Conservation (phyloP, 1,284 basidiomycete species). For the Ustilago bromivora region DNA sequence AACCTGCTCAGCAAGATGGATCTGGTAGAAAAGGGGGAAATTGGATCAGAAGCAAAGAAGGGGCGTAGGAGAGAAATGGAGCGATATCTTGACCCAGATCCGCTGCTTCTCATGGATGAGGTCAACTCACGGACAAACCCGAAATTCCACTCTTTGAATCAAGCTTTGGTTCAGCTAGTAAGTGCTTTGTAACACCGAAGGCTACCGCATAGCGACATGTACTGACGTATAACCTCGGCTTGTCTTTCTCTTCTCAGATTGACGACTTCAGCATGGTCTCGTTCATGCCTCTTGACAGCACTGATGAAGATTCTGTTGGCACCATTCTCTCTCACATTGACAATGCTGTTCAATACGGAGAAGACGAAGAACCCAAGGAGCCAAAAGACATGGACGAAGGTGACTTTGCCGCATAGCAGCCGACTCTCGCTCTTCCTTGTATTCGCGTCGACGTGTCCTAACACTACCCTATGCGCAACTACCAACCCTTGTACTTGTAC, state of each 20-base stretch:
- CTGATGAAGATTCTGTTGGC: conserved; percentile 88
- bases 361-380: conserved; percentile 69
- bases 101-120: conserved; percentile 82
- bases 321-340: conserved; percentile 94
- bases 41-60: conserved; percentile 71
- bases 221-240: background rate
- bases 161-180: conserved; percentile 92
- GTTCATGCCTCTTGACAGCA: conserved; percentile 93
- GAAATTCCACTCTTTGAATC: conserved; percentile 91
- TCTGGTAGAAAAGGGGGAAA: conserved; percentile 79
- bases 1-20: conserved; percentile 99
- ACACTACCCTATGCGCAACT: background rate
- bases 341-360: conserved; percentile 86
- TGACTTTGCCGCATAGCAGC: conserved; percentile 40
- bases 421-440: background rate
- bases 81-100: conserved; percentile 94
- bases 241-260: conserved; percentile 75
- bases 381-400: conserved; percentile 68
- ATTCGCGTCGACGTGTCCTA: background rate
- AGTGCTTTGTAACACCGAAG: conserved; percentile 9
- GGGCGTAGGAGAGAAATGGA: conserved; percentile 72
- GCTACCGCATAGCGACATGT: background rate
- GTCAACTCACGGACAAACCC: conserved; percentile 80
- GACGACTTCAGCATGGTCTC: conserved; percentile 98
- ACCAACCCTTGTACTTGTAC: conserved; percentile 24